Evolutionary conservation across 805 yeast genomes (phyloP), one percentile per base, ranked within the genome.

Genomic region (Wickerhamiella qilinensis): DNA sequence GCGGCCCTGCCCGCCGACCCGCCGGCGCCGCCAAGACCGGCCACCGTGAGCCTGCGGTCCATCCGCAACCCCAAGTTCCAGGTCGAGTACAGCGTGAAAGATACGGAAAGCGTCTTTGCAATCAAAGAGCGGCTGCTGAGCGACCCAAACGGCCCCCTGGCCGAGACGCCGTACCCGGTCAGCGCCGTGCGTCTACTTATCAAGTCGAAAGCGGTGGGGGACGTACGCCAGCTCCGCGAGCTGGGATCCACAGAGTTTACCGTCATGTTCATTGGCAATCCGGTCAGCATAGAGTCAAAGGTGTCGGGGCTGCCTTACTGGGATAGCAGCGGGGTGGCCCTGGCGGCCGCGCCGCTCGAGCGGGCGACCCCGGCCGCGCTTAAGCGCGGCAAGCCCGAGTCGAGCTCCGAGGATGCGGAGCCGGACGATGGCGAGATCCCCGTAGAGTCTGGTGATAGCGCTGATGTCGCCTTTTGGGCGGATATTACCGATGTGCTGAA

Each of bases 11-110:
- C 27, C 11, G 11, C 27, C 11, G 11, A 12, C 11, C 27, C 27
- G 8, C n/a, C n/a, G n/a, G n/a, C n/a, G n/a, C n/a, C n/a, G n/a
- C n/a, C n/a, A n/a, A n/a, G n/a, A n/a, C 22, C 41, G 20, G 43
- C 41, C 17, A 41, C 28, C 12, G 57, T 68, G 14, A 49, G 55
- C 3, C 64, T 82, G 52, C 77, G 77, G 55, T 77, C 86, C 22
- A 68, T 83, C 39, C 73, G 75, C 48, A 71, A 77, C 3, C 93
- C 93, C 4, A 80, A 75, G 51, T 78, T 81, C 55, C 54, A 59
- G 29, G 45, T 60, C 14, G 46, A 52, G 14, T 44, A 52, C 18
- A 48, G 36, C 20, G 46, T 48, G 2, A 41, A 48, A 11, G 36
- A 38, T 7, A 34, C 42, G 8, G 53, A 50, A 28, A 45, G 55